phyloP scores from a whole-genome alignment of 2,329 filamentous ascomycete species.

The Hypoxylon sp. region DNA sequence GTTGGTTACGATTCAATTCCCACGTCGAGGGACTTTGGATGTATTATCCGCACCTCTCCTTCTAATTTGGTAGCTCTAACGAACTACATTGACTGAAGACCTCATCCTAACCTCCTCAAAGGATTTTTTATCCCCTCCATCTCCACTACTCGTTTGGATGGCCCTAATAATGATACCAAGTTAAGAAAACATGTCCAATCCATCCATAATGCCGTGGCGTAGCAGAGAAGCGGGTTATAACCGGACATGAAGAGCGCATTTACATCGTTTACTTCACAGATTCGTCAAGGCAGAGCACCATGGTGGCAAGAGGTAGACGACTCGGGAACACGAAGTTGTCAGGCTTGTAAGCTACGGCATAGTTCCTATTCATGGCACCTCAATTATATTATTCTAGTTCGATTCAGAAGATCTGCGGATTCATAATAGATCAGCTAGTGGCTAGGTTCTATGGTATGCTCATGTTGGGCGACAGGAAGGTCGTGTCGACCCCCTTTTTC shows the following conservation, averaged over 20 bases:
- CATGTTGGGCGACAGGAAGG: slow-evolving; percentile 21
- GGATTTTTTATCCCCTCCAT: background rate
- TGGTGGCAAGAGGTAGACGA: slow-evolving; percentile 13
- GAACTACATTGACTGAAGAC: background rate
- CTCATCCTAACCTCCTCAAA: background rate
- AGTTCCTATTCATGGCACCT: slow-evolving; percentile 13
- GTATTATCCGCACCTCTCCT: background rate
- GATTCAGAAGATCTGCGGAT: background rate
- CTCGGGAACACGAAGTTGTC: slow-evolving; percentile 32
- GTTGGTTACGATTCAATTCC: slow-evolving; percentile 5
- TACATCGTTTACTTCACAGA: slow-evolving; percentile 14
- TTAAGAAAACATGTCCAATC: background rate
- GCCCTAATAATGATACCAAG: slow-evolving; percentile 1
- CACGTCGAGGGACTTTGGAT: background rate
- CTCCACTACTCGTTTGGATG: slow-evolving; percentile 7
- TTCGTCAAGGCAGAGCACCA: slow-evolving; percentile 10
- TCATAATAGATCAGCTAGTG: slow-evolving; percentile 24
- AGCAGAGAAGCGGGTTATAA: slow-evolving; percentile 1
- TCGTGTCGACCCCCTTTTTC: slow-evolving; percentile 38
- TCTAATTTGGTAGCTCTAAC: background rate
- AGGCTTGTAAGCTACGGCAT: slow-evolving; percentile 19
- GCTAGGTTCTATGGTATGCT: background rate
- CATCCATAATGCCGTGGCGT: background rate
- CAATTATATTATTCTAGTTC: slow-evolving; percentile 4
- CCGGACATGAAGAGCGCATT: background rate